phyloP scores from a whole-genome alignment of 345 rosid genomes.

The Dipteronia dyeriana region DNA sequence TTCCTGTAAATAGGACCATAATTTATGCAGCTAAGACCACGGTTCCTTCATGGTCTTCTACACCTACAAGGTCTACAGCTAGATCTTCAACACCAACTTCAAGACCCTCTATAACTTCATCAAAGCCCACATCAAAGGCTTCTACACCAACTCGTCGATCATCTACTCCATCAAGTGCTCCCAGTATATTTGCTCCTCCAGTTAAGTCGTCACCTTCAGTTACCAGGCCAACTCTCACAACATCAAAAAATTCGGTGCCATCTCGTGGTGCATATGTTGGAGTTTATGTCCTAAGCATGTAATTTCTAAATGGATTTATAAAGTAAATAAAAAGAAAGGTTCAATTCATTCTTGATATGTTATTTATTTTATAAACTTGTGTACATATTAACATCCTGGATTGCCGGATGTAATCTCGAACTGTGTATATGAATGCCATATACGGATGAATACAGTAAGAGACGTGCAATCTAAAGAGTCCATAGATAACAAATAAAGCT shows the following conservation, averaged over 20 bases:
- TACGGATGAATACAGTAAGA: too few species aligned
- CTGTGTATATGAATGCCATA: too few species aligned
- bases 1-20: conserved; percentile 43
- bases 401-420: too few species aligned
- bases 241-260: conserved; percentile 50
- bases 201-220: conserved; percentile 47
- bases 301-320: too few species aligned
- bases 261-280: conserved; percentile 81
- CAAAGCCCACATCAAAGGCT: conserved; percentile 72
- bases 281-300: too few species aligned
- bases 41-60: conserved; percentile 61
- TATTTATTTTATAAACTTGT: too few species aligned
- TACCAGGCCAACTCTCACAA: conserved; percentile 40
- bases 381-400: too few species aligned
- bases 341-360: too few species aligned
- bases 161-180: conserved; percentile 54
- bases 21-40: conserved; percentile 42
- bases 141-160: conserved; percentile 90
- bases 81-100: conserved; percentile 91
- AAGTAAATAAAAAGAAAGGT: too few species aligned
- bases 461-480: too few species aligned
- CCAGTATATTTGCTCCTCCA: conserved; percentile 51
- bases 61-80: conserved; percentile 79
- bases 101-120: conserved; percentile 67
- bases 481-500: too few species aligned